A percentile compares a stretch with the other conserved stretches of the same genome.
Evolutionary conservation across 2,329 filamentous ascomycete species (phyloP).

Genomic region (Falciphora oryzae): DNA sequence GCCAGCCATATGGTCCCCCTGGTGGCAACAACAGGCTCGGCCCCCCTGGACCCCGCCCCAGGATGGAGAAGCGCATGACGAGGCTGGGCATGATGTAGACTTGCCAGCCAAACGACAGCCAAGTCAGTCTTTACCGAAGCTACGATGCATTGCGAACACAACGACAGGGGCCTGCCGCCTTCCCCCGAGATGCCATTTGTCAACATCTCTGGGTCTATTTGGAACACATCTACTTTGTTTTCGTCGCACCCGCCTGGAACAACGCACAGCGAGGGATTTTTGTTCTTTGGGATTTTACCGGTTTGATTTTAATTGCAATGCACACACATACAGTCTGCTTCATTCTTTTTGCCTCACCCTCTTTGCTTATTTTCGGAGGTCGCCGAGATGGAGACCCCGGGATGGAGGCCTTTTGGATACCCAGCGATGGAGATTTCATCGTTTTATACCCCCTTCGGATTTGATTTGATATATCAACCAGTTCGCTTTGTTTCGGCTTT

Average conservation of each 20-base stretch:
- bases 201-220: not conserved
- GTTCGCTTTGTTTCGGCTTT: not conserved
- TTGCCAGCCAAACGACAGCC: not conserved
- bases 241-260: not conserved
- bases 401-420: not conserved
- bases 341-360: not conserved
- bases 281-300: not conserved
- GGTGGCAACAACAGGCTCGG: slow-evolving; percentile 28
- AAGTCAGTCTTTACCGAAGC: too few species aligned
- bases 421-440: not conserved
- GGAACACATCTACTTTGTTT: not conserved
- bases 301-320: not conserved
- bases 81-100: slow-evolving; percentile 49
- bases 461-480: not conserved
- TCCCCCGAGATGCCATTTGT: not conserved
- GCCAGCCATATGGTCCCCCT: slow-evolving; percentile 24
- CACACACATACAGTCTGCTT: not conserved
- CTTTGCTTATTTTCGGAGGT: not conserved
- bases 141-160: too few species aligned
- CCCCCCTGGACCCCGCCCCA: slow-evolving; percentile 32
- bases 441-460: not conserved
- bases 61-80: slow-evolving; percentile 59
- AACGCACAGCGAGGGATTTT: not conserved
- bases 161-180: not conserved
- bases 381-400: not conserved